These are phyloP conservation scores for Fusarium praegraminearum DNA, from an alignment of 2,329 filamentous ascomycete species.

Conservation along the genomic window DNA sequence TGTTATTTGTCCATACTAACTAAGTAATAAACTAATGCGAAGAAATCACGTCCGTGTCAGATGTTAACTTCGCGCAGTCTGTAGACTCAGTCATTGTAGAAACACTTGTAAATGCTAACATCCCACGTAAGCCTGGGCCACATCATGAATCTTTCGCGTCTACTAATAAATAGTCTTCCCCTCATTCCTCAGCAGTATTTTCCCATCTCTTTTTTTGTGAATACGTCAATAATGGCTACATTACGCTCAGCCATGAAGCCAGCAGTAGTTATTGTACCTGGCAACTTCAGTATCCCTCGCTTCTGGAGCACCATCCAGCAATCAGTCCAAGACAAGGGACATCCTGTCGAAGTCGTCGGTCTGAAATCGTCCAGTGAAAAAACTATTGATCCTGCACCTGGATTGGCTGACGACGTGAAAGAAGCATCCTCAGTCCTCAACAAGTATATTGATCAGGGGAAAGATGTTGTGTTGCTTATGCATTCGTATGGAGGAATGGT, in stretches of 20 bases:
- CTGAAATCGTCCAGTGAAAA: constrained; percentile 4
- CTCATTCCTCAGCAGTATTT: not conserved
- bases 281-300: constrained; percentile 18
- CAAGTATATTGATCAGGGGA: not conserved
- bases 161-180: not conserved
- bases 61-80: not conserved
- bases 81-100: not conserved
- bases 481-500: constrained; percentile 28
- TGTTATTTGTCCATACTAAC: no score
- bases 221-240: not conserved
- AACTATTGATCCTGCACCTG: constrained; percentile 13
- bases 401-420: constrained; percentile 9
- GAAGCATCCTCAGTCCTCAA: not conserved
- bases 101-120: not conserved
- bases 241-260: not conserved
- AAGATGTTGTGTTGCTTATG: constrained; percentile 14
- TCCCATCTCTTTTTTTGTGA: fast-evolving
- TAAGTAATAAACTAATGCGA: not conserved
- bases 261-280: not conserved
- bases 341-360: not conserved
- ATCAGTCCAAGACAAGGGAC: not conserved
- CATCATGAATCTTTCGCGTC: not conserved
- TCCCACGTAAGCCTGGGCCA: not conserved
- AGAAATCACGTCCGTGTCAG: not conserved
- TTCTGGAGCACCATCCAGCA: constrained; percentile 12